Evolutionary conservation across 1,284 basidiomycete species (phyloP), one percentile per base, ranked within the genome.

Genomic region (Volvariella surrecta): DNA sequence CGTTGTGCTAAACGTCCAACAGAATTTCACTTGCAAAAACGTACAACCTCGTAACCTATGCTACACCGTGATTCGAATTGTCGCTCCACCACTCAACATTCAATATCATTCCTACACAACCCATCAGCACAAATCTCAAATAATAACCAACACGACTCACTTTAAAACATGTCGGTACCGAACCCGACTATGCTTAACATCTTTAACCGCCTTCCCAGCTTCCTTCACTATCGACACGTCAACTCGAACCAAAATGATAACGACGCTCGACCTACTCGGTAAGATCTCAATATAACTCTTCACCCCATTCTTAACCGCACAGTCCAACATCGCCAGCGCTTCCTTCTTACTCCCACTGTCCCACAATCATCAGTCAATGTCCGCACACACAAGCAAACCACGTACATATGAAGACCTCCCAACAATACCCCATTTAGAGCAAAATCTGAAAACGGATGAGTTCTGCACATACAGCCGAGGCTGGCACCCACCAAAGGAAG

Each of bases 281-380:
- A 59, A 30, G 2, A 59, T 37, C 39, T 61, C 52, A 11, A 60
- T 59, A 45, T 50, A 57, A 18, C 53, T 51, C 43, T 58, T 59
- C 20, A 62, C 49, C 0, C 49, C 51, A 58, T 81, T 75, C 51
- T 79, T 63, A 3, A 67, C 70, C 3, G 75, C 77, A 13, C 82
- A 63, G 48, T 76, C 54, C 31, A 80, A 62, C 80, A 82, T 83
- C 45, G 68, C 65, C 15, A 74, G 53, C 15, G 68, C 74, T 54
- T 85, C 81, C 48, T 69, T 68, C 64, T 79, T 81, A 59, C 66
- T 76, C 28, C 81, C 82, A 41, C 85, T 76, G 59, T 75, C 68
- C 35, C 61, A 37, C 28, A 13, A 24, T 24, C 15, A 39, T n/a
- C n/a, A n/a, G n/a, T n/a, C n/a, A n/a, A n/a, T n/a, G n/a, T n/a